phyloP scores from a whole-genome alignment of 805 yeast genomes.

The Ogataea zsoltii region DNA sequence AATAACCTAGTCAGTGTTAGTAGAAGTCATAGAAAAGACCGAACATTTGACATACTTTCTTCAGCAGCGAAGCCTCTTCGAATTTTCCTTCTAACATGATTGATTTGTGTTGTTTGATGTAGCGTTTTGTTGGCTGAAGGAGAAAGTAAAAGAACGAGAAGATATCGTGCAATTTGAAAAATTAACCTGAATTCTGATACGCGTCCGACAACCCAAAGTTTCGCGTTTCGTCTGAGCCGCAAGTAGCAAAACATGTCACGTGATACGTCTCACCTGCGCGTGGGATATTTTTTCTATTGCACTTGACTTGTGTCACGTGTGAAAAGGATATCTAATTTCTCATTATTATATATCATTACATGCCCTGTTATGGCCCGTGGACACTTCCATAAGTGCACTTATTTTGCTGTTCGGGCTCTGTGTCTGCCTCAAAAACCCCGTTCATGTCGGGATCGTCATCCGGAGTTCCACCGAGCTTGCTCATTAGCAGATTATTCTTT shows the following conservation, averaged over 20 bases:
- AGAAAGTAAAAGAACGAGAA: background rate
- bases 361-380: background rate
- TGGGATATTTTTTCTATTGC: no score
- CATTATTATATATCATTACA: no score
- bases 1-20: conserved; percentile 49
- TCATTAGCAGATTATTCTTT: conserved; percentile 3
- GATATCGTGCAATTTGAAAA: conserved; percentile 1
- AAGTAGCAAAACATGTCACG: background rate
- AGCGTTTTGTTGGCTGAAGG: background rate
- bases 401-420: background rate
- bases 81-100: conserved; percentile 95
- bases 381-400: background rate
- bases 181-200: conserved; percentile 1
- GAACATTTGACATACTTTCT: conserved; percentile 51
- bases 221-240: conserved; percentile 3
- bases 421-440: conserved; percentile 2
- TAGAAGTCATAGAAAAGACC: background rate
- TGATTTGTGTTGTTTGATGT: background rate
- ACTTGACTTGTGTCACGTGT: no score
- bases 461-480: background rate
- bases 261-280: background rate
- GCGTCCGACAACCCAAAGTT: conserved; percentile 3
- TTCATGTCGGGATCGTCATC: background rate
- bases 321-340: no score
- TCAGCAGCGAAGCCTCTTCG: conserved; percentile 86